Evolutionary conservation across 495 filamentous ascomycete species (phyloP).

Genomic region (Wilcoxina mikolae): DNA sequence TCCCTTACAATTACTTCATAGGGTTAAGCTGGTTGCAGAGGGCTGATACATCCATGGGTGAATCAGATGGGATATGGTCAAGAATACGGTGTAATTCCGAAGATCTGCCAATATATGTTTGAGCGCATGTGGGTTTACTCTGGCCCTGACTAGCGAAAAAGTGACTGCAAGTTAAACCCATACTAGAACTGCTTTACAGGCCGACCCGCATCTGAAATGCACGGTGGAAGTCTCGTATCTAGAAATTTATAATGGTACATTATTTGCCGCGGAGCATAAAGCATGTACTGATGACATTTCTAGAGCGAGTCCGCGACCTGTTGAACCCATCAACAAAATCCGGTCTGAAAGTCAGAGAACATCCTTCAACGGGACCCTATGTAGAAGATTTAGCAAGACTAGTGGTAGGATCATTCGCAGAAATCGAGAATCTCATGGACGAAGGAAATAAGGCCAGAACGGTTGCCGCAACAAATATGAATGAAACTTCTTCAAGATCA

Average conservation of each 20-base stretch:
- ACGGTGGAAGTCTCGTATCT: conserved; percentile 98
- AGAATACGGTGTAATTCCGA: conserved; percentile 93
- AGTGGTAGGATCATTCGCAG: conserved; percentile 88
- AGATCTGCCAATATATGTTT: conserved; percentile 96
- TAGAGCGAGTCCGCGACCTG: conserved; percentile 83
- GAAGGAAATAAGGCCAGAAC: conserved; percentile 98
- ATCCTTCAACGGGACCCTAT: conserved; percentile 93
- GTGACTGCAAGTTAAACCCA: not conserved
- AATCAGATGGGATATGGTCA: conserved; percentile 85
- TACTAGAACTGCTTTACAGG: conserved; percentile 42
- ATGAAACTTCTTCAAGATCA: conserved; percentile 94
- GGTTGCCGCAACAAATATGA: conserved; percentile 98
- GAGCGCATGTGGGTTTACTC: conserved; percentile 46
- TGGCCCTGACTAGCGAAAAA: not conserved
- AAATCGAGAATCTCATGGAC: conserved; percentile 97
- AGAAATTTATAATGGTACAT: conserved; percentile 76
- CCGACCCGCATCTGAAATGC: conserved; percentile 64
- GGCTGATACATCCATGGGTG: not conserved
- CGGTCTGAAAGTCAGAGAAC: conserved; percentile 91
- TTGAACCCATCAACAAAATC: conserved; percentile 93
- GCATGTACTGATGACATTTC: conserved; percentile 7
- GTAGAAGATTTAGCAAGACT: conserved; percentile 96
- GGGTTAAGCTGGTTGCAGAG: too few species aligned
- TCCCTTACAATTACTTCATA: too few species aligned
- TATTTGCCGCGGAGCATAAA: not conserved